Conservation (phyloP, 768 basidiomycete species). For the Lactarius sanguifluus region DNA sequence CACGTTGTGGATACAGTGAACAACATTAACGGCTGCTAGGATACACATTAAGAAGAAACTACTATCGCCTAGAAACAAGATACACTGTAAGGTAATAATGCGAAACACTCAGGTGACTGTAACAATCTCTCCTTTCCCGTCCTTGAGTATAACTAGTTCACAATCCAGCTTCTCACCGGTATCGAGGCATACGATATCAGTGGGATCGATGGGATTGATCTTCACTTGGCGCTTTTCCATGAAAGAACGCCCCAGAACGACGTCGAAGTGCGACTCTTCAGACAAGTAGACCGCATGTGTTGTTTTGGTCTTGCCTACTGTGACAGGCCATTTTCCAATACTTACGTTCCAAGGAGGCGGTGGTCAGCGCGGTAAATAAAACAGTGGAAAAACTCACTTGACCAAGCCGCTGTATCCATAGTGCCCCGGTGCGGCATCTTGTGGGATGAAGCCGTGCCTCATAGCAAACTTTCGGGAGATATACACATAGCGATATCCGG, state of each 20-base stretch:
- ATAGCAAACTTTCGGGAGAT: slow-evolving; percentile 92
- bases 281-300: slow-evolving; percentile 73
- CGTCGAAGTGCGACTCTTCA: slow-evolving; percentile 95
- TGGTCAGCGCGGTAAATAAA: background rate
- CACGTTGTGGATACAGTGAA: background rate
- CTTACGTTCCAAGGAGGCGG: slow-evolving; percentile 30
- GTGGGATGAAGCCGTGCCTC: slow-evolving; percentile 83
- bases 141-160: slow-evolving; percentile 88
- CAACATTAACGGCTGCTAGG: slow-evolving; percentile 14
- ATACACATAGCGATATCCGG: slow-evolving; percentile 92
- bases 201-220: slow-evolving; percentile 79
- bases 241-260: slow-evolving; percentile 87
- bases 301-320: slow-evolving; percentile 45
- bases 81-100: background rate
- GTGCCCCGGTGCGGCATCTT: slow-evolving; percentile 82
- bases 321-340: slow-evolving; percentile 87
- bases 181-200: slow-evolving; percentile 89
- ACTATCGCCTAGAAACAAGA: slow-evolving; percentile 13
- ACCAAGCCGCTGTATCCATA: slow-evolving; percentile 93
- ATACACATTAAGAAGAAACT: slow-evolving; percentile 14
- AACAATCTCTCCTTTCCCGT: slow-evolving; percentile 87
- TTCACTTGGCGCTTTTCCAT: slow-evolving; percentile 77
- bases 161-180: slow-evolving; percentile 90
- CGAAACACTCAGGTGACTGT: slow-evolving; percentile 62
- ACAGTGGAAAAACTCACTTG: slow-evolving; percentile 41